Conservation (phyloP, 371 early-diverging fungal genomes). For the Zychaea mexicana region DNA sequence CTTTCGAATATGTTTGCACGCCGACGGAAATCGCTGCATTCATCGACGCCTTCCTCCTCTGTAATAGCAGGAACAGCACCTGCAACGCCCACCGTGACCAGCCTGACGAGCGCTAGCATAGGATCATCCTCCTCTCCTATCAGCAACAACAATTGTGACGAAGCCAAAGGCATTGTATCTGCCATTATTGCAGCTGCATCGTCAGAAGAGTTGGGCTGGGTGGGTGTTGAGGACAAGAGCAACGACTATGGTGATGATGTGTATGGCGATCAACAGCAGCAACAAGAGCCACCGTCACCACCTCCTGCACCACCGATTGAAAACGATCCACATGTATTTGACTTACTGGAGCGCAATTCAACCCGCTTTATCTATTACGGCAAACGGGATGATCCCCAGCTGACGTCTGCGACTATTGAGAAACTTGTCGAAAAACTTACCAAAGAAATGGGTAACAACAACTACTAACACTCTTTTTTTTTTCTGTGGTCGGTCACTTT, state of each 20-base stretch:
- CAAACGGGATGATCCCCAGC: conserved; percentile 27
- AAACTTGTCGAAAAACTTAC: conserved; percentile 66
- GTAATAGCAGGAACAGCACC: too few relatives aligned
- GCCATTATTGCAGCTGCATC: conserved; percentile 33
- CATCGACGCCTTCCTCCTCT: conserved; percentile 7
- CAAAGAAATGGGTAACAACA: conserved; percentile 53
- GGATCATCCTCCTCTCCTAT: neutral
- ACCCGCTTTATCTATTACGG: conserved; percentile 39
- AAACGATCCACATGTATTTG: conserved; percentile 49
- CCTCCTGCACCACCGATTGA: conserved; percentile 43
- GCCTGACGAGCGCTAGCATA: too few relatives aligned
- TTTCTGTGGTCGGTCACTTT: neutral
- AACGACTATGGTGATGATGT: conserved; percentile 3
- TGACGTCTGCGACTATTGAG: conserved; percentile 57
- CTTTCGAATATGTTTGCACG: conserved; percentile 32
- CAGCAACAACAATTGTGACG: neutral
- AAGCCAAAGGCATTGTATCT: conserved; percentile 27
- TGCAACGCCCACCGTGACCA: neutral
- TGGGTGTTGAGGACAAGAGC: conserved; percentile 28
- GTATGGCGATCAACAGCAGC: neutral
- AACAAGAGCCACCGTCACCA: neutral
- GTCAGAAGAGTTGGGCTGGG: conserved; percentile 25
- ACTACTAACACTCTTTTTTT: neutral
- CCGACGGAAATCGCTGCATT: conserved; percentile 23
- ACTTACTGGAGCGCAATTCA: conserved; percentile 26